These are phyloP conservation scores for Xerocomellus intermedius DNA, from an alignment of 768 basidiomycete genomes.

Conservation along the genomic window DNA sequence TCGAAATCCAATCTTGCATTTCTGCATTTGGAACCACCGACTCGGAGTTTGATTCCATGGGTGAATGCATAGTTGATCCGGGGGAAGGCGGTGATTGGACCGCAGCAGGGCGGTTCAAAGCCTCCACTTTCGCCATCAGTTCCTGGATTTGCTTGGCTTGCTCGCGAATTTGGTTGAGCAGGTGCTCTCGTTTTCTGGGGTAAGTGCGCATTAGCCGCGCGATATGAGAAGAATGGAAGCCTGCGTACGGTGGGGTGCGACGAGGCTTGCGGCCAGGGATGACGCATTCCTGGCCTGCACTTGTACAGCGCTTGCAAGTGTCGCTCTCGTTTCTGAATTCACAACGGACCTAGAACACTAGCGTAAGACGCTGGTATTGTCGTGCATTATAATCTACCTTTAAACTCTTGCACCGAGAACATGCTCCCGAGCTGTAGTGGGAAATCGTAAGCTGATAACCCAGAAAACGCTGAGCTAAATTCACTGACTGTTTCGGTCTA, in stretches of 20 bases:
- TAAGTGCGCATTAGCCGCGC: neutral
- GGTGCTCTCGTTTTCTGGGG: constrained; percentile 71
- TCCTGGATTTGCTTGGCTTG: constrained; percentile 72
- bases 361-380: neutral
- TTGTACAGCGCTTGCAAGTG: constrained; percentile 71
- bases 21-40: constrained; percentile 45
- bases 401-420: constrained; percentile 64
- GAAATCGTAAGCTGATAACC: constrained; percentile 2
- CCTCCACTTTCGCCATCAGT: constrained; percentile 68
- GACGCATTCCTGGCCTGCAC: constrained; percentile 69
- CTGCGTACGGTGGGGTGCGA: constrained; percentile 69
- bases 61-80: constrained; percentile 26
- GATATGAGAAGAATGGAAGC: neutral
- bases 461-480: neutral
- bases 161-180: constrained; percentile 72
- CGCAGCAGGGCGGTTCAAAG: constrained; percentile 33
- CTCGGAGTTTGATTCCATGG: constrained; percentile 26
- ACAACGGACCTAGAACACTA: constrained; percentile 60
- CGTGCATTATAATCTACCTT: constrained; percentile 34
- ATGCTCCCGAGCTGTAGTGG: constrained; percentile 51
- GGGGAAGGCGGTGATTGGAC: constrained; percentile 38
- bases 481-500: constrained; percentile 26
- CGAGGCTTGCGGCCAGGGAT: constrained; percentile 86
- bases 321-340: constrained; percentile 72
- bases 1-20: constrained; percentile 75